Percentiles rank a stretch among this genome's conserved stretches.
These are phyloP conservation scores for Aspergillus sp. DNA, from an alignment of 2,329 filamentous ascomycete genomes.

Conservation along the genomic window DNA sequence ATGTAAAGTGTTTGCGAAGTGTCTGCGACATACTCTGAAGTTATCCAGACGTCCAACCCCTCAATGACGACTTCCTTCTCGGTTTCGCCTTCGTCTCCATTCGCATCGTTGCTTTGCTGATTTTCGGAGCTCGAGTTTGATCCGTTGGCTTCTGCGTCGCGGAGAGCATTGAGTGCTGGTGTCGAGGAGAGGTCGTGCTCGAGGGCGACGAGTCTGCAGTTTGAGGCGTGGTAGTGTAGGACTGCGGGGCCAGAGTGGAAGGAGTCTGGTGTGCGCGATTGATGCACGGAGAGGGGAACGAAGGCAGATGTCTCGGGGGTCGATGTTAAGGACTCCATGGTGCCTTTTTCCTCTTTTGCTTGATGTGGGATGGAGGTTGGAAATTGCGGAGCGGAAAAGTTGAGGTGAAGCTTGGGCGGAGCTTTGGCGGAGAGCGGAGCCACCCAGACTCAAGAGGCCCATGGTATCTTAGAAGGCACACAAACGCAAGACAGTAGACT, in stretches of 20 bases:
- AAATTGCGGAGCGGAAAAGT: conserved; percentile 13
- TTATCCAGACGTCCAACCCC: conserved; percentile 48
- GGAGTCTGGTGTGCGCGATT: conserved; percentile 48
- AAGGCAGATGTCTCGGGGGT: conserved; percentile 42
- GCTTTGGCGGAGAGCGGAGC: conserved; percentile 4
- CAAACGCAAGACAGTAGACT: too few relatives aligned
- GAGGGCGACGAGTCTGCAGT: conserved; percentile 45
- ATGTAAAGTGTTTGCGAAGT: too few relatives aligned
- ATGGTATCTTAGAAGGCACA: too few relatives aligned
- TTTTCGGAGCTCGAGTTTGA: neutral
- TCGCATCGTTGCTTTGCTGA: neutral
- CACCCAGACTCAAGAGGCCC: neutral
- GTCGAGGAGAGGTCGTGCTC: conserved; percentile 40
- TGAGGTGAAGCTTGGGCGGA: conserved; percentile 13
- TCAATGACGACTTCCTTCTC: conserved; percentile 39
- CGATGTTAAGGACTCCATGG: conserved; percentile 45
- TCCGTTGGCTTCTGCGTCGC: conserved; percentile 18
- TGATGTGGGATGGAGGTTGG: neutral
- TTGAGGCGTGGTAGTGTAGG: conserved; percentile 47
- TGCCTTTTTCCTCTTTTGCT: neutral
- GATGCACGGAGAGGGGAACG: conserved; percentile 45
- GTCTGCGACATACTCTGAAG: conserved; percentile 44
- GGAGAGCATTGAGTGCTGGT: conserved; percentile 35
- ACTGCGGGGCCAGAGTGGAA: conserved; percentile 49
- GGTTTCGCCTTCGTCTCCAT: conserved; percentile 14